phyloP scores from a whole-genome alignment of 176 grass and related monocot species.

The Zea luxurians region DNA sequence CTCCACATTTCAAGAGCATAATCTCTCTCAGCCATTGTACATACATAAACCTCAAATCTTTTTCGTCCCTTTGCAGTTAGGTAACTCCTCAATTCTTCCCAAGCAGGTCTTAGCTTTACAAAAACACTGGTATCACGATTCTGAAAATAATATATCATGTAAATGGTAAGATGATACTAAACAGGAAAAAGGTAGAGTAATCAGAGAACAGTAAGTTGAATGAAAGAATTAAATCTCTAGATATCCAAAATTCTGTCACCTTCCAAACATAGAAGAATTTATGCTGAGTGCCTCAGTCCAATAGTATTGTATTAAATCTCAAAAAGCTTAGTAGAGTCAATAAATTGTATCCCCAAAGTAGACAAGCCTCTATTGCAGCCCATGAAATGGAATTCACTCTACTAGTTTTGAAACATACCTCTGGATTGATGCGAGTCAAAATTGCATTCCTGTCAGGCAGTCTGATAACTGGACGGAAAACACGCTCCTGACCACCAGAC shows the following conservation, averaged over 20 bases:
- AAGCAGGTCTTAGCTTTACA: slow-evolving; percentile 94
- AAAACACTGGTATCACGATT: slow-evolving; percentile 97
- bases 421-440: slow-evolving; percentile 92
- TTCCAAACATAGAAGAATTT: slow-evolving; percentile 13
- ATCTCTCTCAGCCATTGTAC: slow-evolving; percentile 96
- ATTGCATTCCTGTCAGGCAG: slow-evolving; percentile 77
- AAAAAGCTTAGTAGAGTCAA: not conserved
- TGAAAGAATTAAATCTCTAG: slow-evolving; percentile 14
- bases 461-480: slow-evolving; percentile 77
- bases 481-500: slow-evolving; percentile 48
- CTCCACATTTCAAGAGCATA: slow-evolving; percentile 99
- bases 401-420: slow-evolving; percentile 50
- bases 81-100: slow-evolving; percentile 98
- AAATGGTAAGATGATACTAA: slow-evolving; percentile 20
- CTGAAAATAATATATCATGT: slow-evolving; percentile 44
- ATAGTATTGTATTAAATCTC: slow-evolving; percentile 12
- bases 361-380: not conserved
- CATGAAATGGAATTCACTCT: not conserved
- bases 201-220: not conserved
- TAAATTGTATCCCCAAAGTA: slow-evolving; percentile 6
- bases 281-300: slow-evolving; percentile 1
- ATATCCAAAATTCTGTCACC: slow-evolving; percentile 1
- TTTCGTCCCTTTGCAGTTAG: slow-evolving; percentile 89
- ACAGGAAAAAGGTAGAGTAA: slow-evolving; percentile 26
- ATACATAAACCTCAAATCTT: slow-evolving; percentile 98